Evolutionary conservation across 1,139 yeast genomes (phyloP).

Genomic region (Suhomyces coccinellae): DNA sequence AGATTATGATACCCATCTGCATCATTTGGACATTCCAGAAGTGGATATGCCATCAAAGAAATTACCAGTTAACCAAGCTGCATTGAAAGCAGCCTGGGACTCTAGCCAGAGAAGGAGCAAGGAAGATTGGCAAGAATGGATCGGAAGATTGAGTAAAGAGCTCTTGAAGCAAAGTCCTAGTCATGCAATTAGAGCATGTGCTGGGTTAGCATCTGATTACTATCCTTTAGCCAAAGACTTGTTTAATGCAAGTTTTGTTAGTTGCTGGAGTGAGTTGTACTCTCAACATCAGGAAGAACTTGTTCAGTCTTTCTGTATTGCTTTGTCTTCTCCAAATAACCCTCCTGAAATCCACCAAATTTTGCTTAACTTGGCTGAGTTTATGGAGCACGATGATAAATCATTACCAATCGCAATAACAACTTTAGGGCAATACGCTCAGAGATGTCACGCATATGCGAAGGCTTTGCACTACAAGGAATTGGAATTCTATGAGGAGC

Average conservation of each 20-base stretch:
- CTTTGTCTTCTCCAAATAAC: slow-evolving; percentile 84
- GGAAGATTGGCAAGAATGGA: slow-evolving; percentile 99
- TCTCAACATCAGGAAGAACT: slow-evolving; percentile 92
- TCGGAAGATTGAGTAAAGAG: slow-evolving; percentile 81
- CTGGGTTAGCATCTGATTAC: slow-evolving; percentile 84
- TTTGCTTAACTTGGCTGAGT: slow-evolving; percentile 85
- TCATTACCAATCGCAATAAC: slow-evolving; percentile 88
- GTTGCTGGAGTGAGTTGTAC: slow-evolving; percentile 93
- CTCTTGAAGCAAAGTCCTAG: slow-evolving; percentile 91
- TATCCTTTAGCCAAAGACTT: slow-evolving; percentile 87
- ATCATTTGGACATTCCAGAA: slow-evolving; percentile 59
- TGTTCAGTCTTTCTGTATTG: slow-evolving; percentile 81
- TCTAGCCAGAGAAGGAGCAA: slow-evolving; percentile 83
- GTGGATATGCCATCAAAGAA: slow-evolving; percentile 73
- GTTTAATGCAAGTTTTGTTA: slow-evolving; percentile 92
- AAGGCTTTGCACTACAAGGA: slow-evolving; percentile 96
- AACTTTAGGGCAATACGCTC: slow-evolving; percentile 90
- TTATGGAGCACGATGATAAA: slow-evolving; percentile 96
- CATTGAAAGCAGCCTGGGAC: slow-evolving; percentile 86
- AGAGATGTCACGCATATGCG: slow-evolving; percentile 95
- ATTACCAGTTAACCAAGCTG: slow-evolving; percentile 76
- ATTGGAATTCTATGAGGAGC: slow-evolving; percentile 89
- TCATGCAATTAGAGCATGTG: slow-evolving; percentile 91
- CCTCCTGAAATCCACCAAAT: slow-evolving; percentile 97
- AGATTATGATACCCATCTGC: slow-evolving; percentile 53